A percentile compares a stretch with the other conserved stretches of the same genome.
Evolutionary conservation across 2,329 filamentous ascomycete species (phyloP).

Genomic region (Cyphellophora europaea): DNA sequence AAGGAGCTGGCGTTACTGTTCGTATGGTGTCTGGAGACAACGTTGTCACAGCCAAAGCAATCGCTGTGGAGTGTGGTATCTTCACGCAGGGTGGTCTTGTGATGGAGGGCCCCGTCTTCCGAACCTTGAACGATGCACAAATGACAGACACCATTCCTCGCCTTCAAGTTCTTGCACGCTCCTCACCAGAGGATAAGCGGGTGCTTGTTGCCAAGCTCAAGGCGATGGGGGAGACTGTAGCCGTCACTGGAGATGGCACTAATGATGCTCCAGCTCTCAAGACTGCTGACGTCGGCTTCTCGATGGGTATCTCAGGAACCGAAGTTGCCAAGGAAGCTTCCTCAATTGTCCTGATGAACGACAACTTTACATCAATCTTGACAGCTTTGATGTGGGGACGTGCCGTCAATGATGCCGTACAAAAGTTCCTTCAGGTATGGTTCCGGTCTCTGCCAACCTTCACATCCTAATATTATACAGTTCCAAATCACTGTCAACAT

Average conservation of each 20-base stretch:
- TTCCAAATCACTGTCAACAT: slow-evolving; percentile 72
- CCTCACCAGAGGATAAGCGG: slow-evolving; percentile 58
- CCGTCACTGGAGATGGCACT: slow-evolving; percentile 56
- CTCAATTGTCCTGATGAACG: slow-evolving; percentile 57
- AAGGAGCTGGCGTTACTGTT: slow-evolving; percentile 59
- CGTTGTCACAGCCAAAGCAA: slow-evolving; percentile 61
- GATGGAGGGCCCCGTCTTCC: slow-evolving; percentile 61
- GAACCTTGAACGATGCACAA: slow-evolving; percentile 49
- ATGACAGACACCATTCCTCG: slow-evolving; percentile 50
- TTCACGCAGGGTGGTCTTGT: slow-evolving; percentile 46
- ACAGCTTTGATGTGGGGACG: slow-evolving; percentile 60
- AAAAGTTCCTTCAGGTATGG: too few relatives aligned
- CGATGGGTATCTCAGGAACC: slow-evolving; percentile 58
- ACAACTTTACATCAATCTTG: slow-evolving; percentile 57
- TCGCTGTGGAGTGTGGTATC: slow-evolving; percentile 66
- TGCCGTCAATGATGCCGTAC: slow-evolving; percentile 58
- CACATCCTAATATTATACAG: too few relatives aligned
- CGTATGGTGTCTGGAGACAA: slow-evolving; percentile 71
- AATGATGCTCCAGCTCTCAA: slow-evolving; percentile 58
- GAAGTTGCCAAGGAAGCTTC: slow-evolving; percentile 61
- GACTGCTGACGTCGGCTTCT: slow-evolving; percentile 58
- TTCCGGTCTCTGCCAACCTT: too few relatives aligned
- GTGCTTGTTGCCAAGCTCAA: slow-evolving; percentile 54
- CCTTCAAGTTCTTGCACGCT: slow-evolving; percentile 56
- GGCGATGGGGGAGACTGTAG: slow-evolving; percentile 51